Evolutionary conservation across 371 early-diverging fungal genomes (phyloP).

Genomic region (Massospora cicadina): DNA sequence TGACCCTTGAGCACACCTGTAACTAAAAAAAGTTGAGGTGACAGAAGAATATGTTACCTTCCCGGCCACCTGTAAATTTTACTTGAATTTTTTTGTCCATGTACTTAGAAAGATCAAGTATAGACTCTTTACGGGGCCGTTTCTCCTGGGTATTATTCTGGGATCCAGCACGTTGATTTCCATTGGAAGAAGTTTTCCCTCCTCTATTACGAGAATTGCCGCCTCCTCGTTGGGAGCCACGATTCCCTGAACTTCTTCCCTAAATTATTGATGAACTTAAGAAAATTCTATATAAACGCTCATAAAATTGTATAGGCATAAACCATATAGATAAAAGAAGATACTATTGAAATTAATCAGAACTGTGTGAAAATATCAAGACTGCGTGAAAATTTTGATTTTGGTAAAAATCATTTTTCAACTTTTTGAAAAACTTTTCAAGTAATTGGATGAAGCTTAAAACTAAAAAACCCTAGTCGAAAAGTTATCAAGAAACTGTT

Average conservation of each 20-base stretch:
- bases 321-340: too few relatives aligned
- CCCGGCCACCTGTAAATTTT: constrained; percentile 85
- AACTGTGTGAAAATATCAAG: too few relatives aligned
- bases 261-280: too few relatives aligned
- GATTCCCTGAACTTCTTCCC: neutral
- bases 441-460: too few relatives aligned
- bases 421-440: too few relatives aligned
- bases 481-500: too few relatives aligned
- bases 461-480: too few relatives aligned
- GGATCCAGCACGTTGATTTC: neutral
- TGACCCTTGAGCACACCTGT: constrained; percentile 79
- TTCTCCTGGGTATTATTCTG: neutral
- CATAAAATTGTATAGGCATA: too few relatives aligned
- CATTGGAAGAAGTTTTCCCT: neutral
- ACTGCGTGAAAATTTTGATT: too few relatives aligned
- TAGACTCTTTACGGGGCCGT: constrained; percentile 40
- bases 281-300: too few relatives aligned
- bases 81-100: constrained; percentile 79
- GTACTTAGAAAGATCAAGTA: constrained; percentile 82
- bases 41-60: constrained; percentile 36
- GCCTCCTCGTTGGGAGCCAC: neutral
- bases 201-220: neutral
- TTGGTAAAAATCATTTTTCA: too few relatives aligned
- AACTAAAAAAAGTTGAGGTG: constrained; percentile 28
- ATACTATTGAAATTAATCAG: too few relatives aligned